These are phyloP conservation scores for Soucietia sequanensis DNA, from an alignment of 805 yeast species.

Conservation along the genomic window DNA sequence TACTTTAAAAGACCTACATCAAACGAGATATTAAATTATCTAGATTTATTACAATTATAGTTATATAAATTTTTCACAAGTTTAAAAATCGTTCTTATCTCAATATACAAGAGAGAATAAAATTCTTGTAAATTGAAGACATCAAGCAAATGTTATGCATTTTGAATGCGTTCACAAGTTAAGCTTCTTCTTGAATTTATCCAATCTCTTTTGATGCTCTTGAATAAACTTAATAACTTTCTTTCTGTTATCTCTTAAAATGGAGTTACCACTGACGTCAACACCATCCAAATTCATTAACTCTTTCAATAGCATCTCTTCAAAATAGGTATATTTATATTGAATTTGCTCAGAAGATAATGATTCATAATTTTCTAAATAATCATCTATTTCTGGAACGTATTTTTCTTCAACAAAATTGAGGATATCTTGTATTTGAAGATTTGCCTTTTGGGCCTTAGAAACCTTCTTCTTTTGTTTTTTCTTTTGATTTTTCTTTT, in stretches of 20 bases:
- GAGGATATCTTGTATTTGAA: conserved; percentile 36
- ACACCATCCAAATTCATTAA: conserved; percentile 66
- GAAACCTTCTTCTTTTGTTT: conserved; percentile 35
- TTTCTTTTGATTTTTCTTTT: conserved; percentile 16
- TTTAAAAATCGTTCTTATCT: too few relatives aligned
- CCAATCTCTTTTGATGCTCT: conserved; percentile 54
- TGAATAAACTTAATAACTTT: conserved; percentile 61
- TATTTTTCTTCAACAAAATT: conserved; percentile 39
- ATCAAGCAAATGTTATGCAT: too few relatives aligned
- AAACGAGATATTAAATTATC: neutral
- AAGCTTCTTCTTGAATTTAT: conserved; percentile 38
- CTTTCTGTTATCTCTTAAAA: conserved; percentile 58
- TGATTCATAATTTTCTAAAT: conserved; percentile 23
- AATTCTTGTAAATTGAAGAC: too few relatives aligned
- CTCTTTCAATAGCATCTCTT: conserved; percentile 66
- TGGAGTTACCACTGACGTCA: conserved; percentile 50
- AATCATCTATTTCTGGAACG: conserved; percentile 38
- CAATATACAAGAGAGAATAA: too few relatives aligned
- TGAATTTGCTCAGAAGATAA: conserved; percentile 30
- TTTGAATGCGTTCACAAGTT: conserved; percentile 18
- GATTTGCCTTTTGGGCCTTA: conserved; percentile 41
- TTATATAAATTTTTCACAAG: too few relatives aligned
- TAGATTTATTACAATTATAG: neutral
- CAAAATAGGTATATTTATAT: conserved; percentile 57
- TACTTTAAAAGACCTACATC: too few relatives aligned